These are phyloP conservation scores for Aspergillus haitiensis DNA, from an alignment of 495 filamentous ascomycete genomes.

Conservation along the genomic window DNA sequence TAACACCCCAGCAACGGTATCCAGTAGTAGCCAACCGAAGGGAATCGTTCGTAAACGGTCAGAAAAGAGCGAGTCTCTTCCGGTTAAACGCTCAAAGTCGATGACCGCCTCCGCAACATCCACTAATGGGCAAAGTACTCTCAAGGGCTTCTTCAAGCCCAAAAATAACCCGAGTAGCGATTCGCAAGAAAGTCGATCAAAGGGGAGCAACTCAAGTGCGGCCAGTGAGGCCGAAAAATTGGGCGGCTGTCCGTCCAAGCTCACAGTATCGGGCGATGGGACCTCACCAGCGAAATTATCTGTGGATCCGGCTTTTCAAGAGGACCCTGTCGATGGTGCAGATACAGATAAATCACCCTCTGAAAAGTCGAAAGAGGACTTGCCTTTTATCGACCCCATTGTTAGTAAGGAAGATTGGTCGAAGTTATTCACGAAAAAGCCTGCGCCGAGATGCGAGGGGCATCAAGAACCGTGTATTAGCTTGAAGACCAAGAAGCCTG, in stretches of 20 bases:
- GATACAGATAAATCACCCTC: background rate
- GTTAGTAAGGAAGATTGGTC: constrained; percentile 80
- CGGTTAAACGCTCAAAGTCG: constrained; percentile 53
- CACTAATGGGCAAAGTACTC: constrained; percentile 65
- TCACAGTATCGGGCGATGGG: too few relatives aligned
- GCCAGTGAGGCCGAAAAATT: background rate
- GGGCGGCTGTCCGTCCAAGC: too few relatives aligned
- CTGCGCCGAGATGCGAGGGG: constrained; percentile 72
- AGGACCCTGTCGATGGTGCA: too few relatives aligned
- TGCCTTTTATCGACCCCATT: constrained; percentile 64
- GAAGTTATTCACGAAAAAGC: constrained; percentile 75
- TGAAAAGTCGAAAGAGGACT: constrained; percentile 16
- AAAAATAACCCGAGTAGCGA: constrained; percentile 31
- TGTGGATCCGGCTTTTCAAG: too few relatives aligned
- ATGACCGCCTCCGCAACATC: constrained; percentile 21
- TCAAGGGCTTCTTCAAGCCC: constrained; percentile 82
- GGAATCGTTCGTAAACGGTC: constrained; percentile 35
- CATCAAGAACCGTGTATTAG: constrained; percentile 85
- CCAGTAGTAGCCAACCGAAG: constrained; percentile 18
- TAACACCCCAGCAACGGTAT: background rate
- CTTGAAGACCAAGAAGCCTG: constrained; percentile 80
- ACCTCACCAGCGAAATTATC: too few relatives aligned
- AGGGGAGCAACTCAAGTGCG: background rate
- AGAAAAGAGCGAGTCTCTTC: constrained; percentile 19
- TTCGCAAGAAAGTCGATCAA: background rate